Conservation (phyloP, 164 flowering plant species). For the Tetrastigma voinierianum region DNA sequence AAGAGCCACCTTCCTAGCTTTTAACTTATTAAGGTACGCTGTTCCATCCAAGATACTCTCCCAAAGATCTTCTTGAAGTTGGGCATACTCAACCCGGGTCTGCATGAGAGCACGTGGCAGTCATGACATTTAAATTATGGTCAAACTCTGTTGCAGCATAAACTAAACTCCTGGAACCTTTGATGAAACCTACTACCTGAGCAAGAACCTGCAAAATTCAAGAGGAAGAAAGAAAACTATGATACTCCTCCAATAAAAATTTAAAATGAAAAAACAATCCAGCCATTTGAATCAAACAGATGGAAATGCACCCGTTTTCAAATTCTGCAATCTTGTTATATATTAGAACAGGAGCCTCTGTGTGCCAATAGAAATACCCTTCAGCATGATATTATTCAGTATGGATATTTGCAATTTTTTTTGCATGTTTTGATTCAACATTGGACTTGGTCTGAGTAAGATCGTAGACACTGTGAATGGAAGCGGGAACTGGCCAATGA, state of each 20-base stretch:
- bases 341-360: no score
- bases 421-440: no score
- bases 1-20: conserved; percentile 73
- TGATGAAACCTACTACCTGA: conserved; percentile 74
- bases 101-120: conserved; percentile 95
- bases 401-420: no score
- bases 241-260: no score
- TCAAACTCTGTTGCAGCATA: conserved; percentile 98
- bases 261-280: background rate
- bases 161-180: conserved; percentile 94
- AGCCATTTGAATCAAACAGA: no score
- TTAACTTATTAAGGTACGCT: conserved; percentile 82
- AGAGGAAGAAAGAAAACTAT: no score
- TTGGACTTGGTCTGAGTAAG: no score
- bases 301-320: background rate
- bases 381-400: no score
- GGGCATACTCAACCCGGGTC: conserved; percentile 84
- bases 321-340: background rate
- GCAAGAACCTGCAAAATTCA: conserved; percentile 64
- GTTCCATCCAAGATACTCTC: conserved; percentile 93
- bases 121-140: conserved; percentile 61
- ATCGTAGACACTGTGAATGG: no score
- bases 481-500: no score
- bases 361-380: no score
- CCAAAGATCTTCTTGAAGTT: conserved; percentile 78